Conservation (phyloP, 164 flowering plant genomes). For the Magnolia changhungtana region DNA sequence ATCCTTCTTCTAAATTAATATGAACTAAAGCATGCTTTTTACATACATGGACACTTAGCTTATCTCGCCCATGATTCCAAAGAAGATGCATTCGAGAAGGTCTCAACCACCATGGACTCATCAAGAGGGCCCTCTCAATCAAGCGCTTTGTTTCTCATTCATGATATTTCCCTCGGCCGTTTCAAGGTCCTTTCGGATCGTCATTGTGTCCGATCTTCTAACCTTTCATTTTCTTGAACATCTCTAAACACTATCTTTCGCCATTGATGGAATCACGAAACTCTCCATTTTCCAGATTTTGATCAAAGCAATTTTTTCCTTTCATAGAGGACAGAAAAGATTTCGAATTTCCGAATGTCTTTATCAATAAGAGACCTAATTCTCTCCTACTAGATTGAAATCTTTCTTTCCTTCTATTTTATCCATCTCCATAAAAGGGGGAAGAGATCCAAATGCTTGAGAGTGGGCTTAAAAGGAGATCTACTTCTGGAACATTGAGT, state of each 20-base stretch:
- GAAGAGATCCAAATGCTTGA: constrained; percentile 22
- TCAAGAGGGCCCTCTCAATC: constrained; percentile 76
- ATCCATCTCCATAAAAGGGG: constrained; percentile 19
- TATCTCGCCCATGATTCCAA: constrained; percentile 78
- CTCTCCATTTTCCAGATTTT: constrained; percentile 30
- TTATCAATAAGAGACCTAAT: constrained; percentile 27
- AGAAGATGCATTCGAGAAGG: constrained; percentile 53
- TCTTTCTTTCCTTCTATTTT: constrained; percentile 23
- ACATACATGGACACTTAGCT: constrained; percentile 73
- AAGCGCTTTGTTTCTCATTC: constrained; percentile 74
- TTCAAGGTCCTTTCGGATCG: too few relatives aligned
- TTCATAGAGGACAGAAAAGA: constrained; percentile 55
- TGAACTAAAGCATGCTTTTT: not conserved
- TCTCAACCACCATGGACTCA: too few relatives aligned
- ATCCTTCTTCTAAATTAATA: not conserved
- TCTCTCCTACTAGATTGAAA: constrained; percentile 22
- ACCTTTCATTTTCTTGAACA: constrained; percentile 43
- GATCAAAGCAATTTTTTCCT: constrained; percentile 44
- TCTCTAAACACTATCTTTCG: constrained; percentile 33
- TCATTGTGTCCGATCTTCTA: constrained; percentile 40
- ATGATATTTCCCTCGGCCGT: constrained; percentile 68
- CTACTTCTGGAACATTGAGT: constrained; percentile 37
- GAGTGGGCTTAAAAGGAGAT: constrained; percentile 17
- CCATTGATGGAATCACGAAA: constrained; percentile 25
- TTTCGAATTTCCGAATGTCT: constrained; percentile 51